Percentiles rank a stretch among this genome's conserved stretches.
Conservation (phyloP, 768 basidiomycete genomes). For the Aureoboletus auriporus region DNA sequence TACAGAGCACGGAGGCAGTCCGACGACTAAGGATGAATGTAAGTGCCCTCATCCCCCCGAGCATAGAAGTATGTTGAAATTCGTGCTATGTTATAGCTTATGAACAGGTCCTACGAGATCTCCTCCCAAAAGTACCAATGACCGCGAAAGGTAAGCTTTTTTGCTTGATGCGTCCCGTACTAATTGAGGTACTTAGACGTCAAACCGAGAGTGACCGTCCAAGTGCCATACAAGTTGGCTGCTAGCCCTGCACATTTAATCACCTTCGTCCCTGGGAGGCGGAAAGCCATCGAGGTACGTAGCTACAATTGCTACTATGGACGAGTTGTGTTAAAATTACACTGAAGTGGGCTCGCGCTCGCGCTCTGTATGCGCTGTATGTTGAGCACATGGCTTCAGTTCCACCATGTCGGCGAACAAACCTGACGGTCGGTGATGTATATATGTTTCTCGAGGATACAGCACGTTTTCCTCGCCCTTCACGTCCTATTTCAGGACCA, state of each 20-base stretch:
- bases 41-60: slow-evolving; percentile 1
- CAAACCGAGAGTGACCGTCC: slow-evolving; percentile 27
- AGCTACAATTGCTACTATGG: neutral
- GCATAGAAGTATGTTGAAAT: neutral
- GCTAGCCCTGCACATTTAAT: slow-evolving; percentile 32
- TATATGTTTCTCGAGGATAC: slow-evolving; percentile 43
- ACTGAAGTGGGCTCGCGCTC: slow-evolving; percentile 43
- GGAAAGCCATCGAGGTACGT: slow-evolving; percentile 47
- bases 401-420: slow-evolving; percentile 16
- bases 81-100: slow-evolving; percentile 24
- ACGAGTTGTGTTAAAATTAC: neutral
- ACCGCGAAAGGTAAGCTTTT: slow-evolving; percentile 36
- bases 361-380: slow-evolving; percentile 38
- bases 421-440: slow-evolving; percentile 39
- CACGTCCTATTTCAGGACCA: slow-evolving; percentile 6
- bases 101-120: slow-evolving; percentile 28
- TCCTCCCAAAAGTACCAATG: slow-evolving; percentile 42
- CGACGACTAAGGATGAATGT: slow-evolving; percentile 16
- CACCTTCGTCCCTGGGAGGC: slow-evolving; percentile 37
- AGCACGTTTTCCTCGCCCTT: slow-evolving; percentile 34
- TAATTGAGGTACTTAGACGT: slow-evolving; percentile 27
- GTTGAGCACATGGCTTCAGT: slow-evolving; percentile 21
- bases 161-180: neutral
- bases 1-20: neutral
- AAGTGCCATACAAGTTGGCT: slow-evolving; percentile 38